Base-by-base conservation (phyloP, 116 monocot genomes). In the Thalassia testudinum region DNA sequence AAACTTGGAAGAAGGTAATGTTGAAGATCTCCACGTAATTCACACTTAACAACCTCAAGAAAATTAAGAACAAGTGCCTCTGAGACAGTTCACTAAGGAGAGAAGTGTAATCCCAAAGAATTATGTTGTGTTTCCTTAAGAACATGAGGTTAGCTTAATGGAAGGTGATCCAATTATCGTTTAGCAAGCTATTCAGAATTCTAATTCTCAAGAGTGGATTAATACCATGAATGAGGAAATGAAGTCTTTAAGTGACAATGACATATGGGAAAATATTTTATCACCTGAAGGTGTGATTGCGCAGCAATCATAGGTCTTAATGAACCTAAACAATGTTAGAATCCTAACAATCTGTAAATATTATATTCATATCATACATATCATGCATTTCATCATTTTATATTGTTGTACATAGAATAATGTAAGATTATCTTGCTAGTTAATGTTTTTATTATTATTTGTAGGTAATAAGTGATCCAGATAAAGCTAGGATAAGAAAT, bases 191-290 rank as follows among this genome's bases (percentile, higher is more conserved):
- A 23, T 50, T 7, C 7, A 50, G 10, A 22, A 21, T 24, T 21
- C 6, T 4, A 15, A 52, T 42, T 62, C 21, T 22, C 12, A 0
- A 10, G 52, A 62, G 40, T 52, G 62, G 38, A 26, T 23, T 38
- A 24, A 38, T 23, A 24, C 52, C 18, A 63, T 63, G 42, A 43
- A 63, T 27, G 56, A 43, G 20, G 53, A 63, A n/a, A 43, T 63
- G 1, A 30, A 63, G 43, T 53, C 53, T 12, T 26, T 53, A 26
- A 21, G 42, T 12, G 16, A 63, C 18, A 53, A 63, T n/a, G n/a
- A n/a, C n/a, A n/a, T 27, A 21, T 42, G 0, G 42, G 63, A 26
- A 16, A 63, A 53, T 26, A 25, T 63, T n/a, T 1, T 27, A n/a
- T 43, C 42, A 28, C 63, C 18, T 43, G 2, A 63, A 43, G 63